Evolutionary conservation across 345 rosid species (phyloP), one percentile per base, ranked within the genome.

Genomic region (Gossypium bickii): DNA sequence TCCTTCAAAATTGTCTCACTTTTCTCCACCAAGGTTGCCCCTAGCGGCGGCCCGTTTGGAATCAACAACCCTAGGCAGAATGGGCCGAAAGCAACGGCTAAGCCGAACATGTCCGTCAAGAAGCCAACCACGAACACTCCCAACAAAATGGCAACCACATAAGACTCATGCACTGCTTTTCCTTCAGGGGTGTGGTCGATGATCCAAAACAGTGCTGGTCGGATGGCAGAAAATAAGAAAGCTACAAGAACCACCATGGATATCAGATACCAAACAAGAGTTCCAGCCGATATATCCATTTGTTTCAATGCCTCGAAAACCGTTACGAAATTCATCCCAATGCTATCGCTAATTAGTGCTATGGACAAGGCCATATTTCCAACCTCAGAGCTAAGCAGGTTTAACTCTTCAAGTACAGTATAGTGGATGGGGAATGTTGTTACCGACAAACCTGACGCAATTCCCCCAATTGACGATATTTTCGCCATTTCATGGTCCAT

Each of bases 401-500:
- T 66, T 11, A 66, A 2, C 12, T 66, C 70, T 66, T 44, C 9
- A 20, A 66, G 70, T 2, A 66, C 4, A 4, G 29, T 8, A 18
- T 66, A 43, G 17, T 66, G 70, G 45, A 66, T 20, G 52, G 70
- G 70, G 43, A 66, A 66, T 66, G 29, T 17, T 20, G 70, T 43
- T 5, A 66, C 4, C 9, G 70, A 12, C 53, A 66, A 2, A 4
- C 29, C 10, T 11, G 70, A 11, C 1, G 70, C 70, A 44, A 66
- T 20, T 44, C 7, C 17, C 9, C 70, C 70, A 12, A 44, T 66
- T 5, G 70, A 66, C 0, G 70, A 43, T 43, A 4, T 1, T 20
- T 43, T 29, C 2, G 72, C 59, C 5, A 87, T 62, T 4, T 47
- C 49, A 24, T 48, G 17, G 57, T 75, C 79, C 89, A 84, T 86